Conservation (phyloP, 2,329 filamentous ascomycete genomes). For the Decorospora gaudefroyi region DNA sequence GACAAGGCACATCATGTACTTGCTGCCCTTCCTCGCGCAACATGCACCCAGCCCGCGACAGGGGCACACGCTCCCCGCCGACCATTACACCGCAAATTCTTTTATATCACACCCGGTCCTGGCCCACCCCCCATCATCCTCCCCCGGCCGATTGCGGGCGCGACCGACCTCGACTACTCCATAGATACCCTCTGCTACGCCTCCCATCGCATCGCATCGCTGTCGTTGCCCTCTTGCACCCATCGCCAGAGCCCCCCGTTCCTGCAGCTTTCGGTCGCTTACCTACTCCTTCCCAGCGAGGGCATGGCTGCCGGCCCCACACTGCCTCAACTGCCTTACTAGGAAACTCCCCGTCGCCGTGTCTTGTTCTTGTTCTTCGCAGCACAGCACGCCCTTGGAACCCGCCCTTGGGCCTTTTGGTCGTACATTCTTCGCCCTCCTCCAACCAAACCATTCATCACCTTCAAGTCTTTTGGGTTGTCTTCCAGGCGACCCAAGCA, state of each 20-base stretch:
- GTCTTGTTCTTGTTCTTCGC: neutral
- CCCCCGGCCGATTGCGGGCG: constrained; percentile 27
- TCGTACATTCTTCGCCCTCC: constrained; percentile 2
- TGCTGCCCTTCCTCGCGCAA: constrained; percentile 34
- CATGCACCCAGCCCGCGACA: constrained; percentile 29
- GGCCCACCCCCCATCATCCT: too few relatives aligned
- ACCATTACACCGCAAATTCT: constrained; percentile 41
- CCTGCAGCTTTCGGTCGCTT: constrained; percentile 17
- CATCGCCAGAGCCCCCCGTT: constrained; percentile 12
- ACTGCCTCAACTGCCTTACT: constrained; percentile 18
- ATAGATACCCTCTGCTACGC: constrained; percentile 15
- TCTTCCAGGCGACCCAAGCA: constrained; percentile 30
- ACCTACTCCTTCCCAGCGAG: constrained; percentile 11
- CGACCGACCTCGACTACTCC: constrained; percentile 21
- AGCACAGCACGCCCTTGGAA: constrained; percentile 3
- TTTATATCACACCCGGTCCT: constrained; percentile 41
- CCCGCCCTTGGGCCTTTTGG: neutral
- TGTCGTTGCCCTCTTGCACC: constrained; percentile 10
- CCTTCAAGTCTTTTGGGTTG: constrained; percentile 28
- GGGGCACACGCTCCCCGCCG: constrained; percentile 30
- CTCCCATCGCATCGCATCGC: constrained; percentile 9
- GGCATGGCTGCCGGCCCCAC: constrained; percentile 29
- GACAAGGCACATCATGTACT: constrained; percentile 34
- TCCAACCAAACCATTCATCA: constrained; percentile 1
- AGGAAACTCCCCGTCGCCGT: constrained; percentile 12